Evolutionary conservation across 257 asterid genomes (phyloP).

Genomic region (Fraxinus pennsylvanica): DNA sequence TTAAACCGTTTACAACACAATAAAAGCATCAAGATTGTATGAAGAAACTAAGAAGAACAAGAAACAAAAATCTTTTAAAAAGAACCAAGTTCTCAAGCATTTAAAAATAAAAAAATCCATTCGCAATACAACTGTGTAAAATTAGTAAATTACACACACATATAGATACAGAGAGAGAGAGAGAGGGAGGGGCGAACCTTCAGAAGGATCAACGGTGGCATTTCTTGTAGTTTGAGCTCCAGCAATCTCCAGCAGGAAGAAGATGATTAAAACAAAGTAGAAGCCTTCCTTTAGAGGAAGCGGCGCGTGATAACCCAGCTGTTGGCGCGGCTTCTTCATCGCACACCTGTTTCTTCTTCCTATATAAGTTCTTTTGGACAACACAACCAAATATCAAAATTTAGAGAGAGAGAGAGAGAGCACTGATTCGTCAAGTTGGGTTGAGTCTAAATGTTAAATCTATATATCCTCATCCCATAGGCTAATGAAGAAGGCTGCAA

Average conservation of each 20-base stretch:
- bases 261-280: background rate
- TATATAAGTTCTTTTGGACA: background rate
- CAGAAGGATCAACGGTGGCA: slow-evolving; percentile 40
- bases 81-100: no score
- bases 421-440: no score
- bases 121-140: background rate
- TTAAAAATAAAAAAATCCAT: no score
- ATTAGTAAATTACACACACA: background rate
- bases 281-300: background rate
- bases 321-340: background rate
- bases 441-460: no score
- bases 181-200: slow-evolving; percentile 25
- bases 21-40: background rate
- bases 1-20: background rate
- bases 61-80: background rate
- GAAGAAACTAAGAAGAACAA: background rate
- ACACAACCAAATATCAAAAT: no score
- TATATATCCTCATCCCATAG: no score
- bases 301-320: background rate
- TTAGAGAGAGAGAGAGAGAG: background rate
- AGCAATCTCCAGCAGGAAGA: slow-evolving; percentile 16
- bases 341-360: background rate
- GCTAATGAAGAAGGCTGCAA: no score
- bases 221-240: slow-evolving; percentile 37
- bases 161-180: background rate